These are phyloP conservation scores for Heterobasidion irregulare DNA, from an alignment of 1,284 basidiomycete species.

Conservation along the genomic window DNA sequence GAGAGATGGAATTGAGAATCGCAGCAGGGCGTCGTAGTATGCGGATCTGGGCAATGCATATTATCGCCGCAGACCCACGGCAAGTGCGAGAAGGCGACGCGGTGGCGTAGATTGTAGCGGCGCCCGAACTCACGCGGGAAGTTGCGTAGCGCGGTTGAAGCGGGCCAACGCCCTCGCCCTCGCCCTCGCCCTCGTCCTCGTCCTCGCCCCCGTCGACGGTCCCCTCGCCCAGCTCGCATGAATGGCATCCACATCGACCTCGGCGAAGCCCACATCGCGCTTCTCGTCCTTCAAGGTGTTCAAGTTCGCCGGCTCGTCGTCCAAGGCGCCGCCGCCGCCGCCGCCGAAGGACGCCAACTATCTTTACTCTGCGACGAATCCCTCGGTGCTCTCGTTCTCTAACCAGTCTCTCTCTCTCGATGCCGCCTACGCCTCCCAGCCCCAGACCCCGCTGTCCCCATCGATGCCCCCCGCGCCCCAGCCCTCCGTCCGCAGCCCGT, in stretches of 20 bases:
- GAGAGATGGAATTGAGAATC: too few species aligned
- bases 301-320: conserved; percentile 27
- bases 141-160: too few species aligned
- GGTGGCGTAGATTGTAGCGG: too few species aligned
- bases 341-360: conserved; percentile 63
- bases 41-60: too few species aligned
- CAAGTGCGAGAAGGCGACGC: too few species aligned
- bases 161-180: neutral
- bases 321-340: conserved; percentile 39
- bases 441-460: conserved; percentile 27
- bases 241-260: conserved; percentile 20
- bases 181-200: neutral
- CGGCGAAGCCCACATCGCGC: conserved; percentile 32
- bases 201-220: neutral
- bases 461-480: conserved; percentile 27
- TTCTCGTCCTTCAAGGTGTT: conserved; percentile 58
- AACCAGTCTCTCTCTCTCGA: conserved; percentile 29
- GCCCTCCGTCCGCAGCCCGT: conserved; percentile 22
- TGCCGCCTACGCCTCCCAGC: conserved; percentile 23
- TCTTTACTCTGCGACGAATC: conserved; percentile 30
- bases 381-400: conserved; percentile 39
- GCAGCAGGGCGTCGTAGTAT: too few species aligned
- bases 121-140: too few species aligned
- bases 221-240: too few species aligned
- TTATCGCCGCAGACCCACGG: too few species aligned